Evolutionary conservation across 345 rosid genomes (phyloP).

Genomic region (Populus pruinosa): DNA sequence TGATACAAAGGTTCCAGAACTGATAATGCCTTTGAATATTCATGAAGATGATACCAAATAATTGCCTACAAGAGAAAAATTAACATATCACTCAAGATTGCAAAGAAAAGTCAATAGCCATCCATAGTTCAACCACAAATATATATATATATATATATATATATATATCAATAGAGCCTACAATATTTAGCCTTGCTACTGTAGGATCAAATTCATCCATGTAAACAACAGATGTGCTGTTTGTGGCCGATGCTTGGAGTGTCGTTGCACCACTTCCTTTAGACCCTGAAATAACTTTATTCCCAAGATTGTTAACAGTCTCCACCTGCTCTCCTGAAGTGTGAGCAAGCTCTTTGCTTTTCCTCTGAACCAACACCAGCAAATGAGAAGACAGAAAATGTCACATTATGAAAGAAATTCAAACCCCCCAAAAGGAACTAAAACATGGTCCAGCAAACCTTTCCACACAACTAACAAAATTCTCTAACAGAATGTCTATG

Average conservation of each 20-base stretch:
- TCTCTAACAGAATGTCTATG: not conserved
- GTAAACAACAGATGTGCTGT: conserved; percentile 37
- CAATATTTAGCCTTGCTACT: conserved; percentile 72
- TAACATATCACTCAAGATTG: conserved; percentile 16
- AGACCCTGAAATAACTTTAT: conserved; percentile 41
- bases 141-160: not conserved
- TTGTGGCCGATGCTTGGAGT: conserved; percentile 35
- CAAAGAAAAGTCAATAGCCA: conserved; percentile 6
- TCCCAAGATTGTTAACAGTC: conserved; percentile 37
- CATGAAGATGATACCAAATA: conserved; percentile 87
- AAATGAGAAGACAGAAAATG: conserved; percentile 14
- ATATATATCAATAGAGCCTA: conserved; percentile 27
- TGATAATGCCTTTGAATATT: conserved; percentile 72
- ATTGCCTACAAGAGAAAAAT: conserved; percentile 56
- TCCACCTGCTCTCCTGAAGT: conserved; percentile 69
- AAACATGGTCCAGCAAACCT: not conserved
- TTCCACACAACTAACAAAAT: not conserved
- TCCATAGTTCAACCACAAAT: not conserved
- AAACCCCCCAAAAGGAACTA: not conserved
- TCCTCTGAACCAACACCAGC: conserved; percentile 44
- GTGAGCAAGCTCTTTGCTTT: conserved; percentile 66
- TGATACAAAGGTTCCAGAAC: conserved; percentile 69
- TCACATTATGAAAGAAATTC: not conserved
- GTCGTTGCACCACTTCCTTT: conserved; percentile 44
- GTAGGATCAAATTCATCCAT: conserved; percentile 74